These are phyloP conservation scores for Bacidia gigantensis DNA, from an alignment of 495 filamentous ascomycete species.

Conservation along the genomic window DNA sequence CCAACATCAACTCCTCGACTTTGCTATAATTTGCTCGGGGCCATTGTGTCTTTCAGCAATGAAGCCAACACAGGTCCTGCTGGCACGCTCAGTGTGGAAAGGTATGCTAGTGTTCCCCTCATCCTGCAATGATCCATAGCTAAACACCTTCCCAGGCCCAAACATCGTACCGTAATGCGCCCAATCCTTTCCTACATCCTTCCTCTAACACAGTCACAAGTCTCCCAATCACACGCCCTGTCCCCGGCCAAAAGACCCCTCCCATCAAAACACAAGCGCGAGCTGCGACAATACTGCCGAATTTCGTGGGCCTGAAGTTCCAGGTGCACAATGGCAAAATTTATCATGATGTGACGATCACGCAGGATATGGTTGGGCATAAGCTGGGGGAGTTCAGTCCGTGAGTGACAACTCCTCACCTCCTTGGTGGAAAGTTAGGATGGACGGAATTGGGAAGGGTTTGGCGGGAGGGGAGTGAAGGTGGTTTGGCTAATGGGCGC, in stretches of 20 bases:
- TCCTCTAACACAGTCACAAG: conserved; percentile 14
- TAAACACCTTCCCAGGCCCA: conserved; percentile 30
- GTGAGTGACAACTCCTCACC: conserved; percentile 40
- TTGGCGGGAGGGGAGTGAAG: background rate
- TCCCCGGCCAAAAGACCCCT: conserved; percentile 44
- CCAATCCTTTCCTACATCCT: background rate
- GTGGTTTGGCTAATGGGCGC: background rate
- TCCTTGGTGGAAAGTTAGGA: conserved; percentile 2
- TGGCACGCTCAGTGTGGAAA: conserved; percentile 63
- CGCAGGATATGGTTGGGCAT: conserved; percentile 96
- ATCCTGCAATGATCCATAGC: background rate
- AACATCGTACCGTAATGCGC: conserved; percentile 40
- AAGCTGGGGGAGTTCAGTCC: conserved; percentile 90
- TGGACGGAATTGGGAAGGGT: background rate
- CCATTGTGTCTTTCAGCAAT: no score
- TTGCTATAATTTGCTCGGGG: no score
- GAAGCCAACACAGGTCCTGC: conserved; percentile 46
- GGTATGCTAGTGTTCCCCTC: conserved; percentile 28
- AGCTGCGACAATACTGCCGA: conserved; percentile 84
- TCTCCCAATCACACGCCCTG: conserved; percentile 35
- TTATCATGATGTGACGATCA: conserved; percentile 77
- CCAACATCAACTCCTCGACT: no score
- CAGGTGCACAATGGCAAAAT: conserved; percentile 91
- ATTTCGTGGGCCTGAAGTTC: conserved; percentile 88
- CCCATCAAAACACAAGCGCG: conserved; percentile 85